Base-by-base conservation (phyloP, 345 rosid species). In the Hibiscus mutabilis region DNA sequence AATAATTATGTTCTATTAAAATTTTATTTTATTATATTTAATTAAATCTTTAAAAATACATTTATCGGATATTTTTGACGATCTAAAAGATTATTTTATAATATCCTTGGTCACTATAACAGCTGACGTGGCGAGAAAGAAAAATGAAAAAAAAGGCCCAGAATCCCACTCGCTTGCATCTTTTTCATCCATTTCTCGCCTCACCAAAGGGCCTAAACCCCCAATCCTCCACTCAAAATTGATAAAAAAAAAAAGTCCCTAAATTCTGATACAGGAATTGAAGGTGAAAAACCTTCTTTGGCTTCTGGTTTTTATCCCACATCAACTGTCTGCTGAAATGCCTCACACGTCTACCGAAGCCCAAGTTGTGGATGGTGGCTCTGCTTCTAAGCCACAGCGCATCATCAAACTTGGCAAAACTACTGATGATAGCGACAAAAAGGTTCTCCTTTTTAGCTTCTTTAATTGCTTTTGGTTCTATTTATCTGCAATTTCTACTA, bases 301-400 rank as follows among this genome's bases (percentile, higher is more conserved):
- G 55, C 55, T 22, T 40, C 35, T 44, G 33, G 13, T 14, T 65
- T 65, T 46, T 56, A 66, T 15, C 69, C 37, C 69, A 40, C 31
- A 9, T 22, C 61, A 24, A 24, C 61, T 57, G 31, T 57, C 2
- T 57, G 61, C 61, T 57, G 29, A 24, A 47, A 47, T 67, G 70
- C 58, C 70, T 67, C 70, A 27, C n/a, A 27, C 58, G 9, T 58
- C 24, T 4, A 27, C 6, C 10, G 70, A 67, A 49, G n/a, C 55
- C 6, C 33, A 47, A 67, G 58, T 19, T 67, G 70, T 47, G 18
- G 70, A 67, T 47, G 70, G 70, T 27, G 70, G 70, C 24, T 67
- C 70, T 47, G 70, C 58, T 67, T 67, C 70, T 8, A 57, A 57
- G 61, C 61, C 61, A 57, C 61, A 57, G 61, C 61, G 61, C 7